Evolutionary conservation across 768 basidiomycete genomes (phyloP).

Genomic region (Naganishia kalamii): DNA sequence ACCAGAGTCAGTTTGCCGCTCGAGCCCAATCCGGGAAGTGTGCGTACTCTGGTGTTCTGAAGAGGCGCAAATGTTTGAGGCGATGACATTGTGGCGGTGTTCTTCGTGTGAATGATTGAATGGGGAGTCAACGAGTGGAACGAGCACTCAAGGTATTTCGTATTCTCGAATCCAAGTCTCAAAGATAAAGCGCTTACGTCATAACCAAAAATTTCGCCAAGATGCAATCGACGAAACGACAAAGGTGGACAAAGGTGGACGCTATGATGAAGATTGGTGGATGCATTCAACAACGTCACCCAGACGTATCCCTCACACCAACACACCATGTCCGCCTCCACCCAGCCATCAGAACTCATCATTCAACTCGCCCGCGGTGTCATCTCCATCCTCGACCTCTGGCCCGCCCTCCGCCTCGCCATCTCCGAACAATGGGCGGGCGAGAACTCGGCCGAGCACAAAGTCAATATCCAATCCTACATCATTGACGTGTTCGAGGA

Average conservation of each 20-base stretch:
- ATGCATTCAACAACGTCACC: too few relatives aligned
- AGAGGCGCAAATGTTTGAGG: constrained; percentile 35
- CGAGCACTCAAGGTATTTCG: too few relatives aligned
- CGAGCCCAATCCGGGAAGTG: background rate
- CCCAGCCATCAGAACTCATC: constrained; percentile 9
- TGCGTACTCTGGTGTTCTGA: constrained; percentile 39
- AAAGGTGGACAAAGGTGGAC: too few relatives aligned
- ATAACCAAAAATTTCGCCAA: too few relatives aligned
- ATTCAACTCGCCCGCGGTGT: constrained; percentile 75
- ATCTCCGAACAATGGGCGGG: constrained; percentile 85
- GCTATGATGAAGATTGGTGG: too few relatives aligned
- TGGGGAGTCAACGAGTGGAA: background rate
- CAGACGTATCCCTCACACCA: too few relatives aligned
- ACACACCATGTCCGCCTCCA: constrained; percentile 1
- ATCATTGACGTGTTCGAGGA: constrained; percentile 48
- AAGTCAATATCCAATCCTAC: constrained; percentile 70
- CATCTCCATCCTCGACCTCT: constrained; percentile 70
- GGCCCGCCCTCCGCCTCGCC: constrained; percentile 80
- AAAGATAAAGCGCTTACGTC: too few relatives aligned
- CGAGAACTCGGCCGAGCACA: constrained; percentile 61
- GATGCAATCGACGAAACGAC: too few relatives aligned
- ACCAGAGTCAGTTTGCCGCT: constrained; percentile 52
- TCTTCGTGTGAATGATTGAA: background rate
- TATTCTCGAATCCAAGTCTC: too few relatives aligned
- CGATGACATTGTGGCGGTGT: background rate